phyloP scores from a whole-genome alignment of 805 yeast genomes.

The Wickerhamiella siamensis region DNA sequence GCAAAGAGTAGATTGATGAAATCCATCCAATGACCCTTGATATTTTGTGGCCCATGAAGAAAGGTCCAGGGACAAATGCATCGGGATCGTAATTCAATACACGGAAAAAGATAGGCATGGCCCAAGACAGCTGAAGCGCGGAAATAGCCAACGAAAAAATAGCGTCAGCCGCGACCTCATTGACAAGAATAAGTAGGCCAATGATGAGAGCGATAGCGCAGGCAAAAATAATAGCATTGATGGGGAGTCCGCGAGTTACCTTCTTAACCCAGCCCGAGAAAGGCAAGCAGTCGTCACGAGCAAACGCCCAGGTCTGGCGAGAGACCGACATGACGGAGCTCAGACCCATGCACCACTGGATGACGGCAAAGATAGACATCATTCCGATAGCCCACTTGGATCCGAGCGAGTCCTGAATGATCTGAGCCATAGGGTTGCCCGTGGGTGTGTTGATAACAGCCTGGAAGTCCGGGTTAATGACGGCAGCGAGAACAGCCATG shows the following conservation, averaged over 20 bases:
- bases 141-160: slow-evolving; percentile 56
- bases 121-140: slow-evolving; percentile 46
- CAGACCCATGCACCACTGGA: slow-evolving; percentile 13
- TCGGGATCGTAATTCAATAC: slow-evolving; percentile 36
- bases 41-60: slow-evolving; percentile 37
- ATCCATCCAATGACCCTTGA: slow-evolving; percentile 32
- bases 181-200: slow-evolving; percentile 43
- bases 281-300: slow-evolving; percentile 58
- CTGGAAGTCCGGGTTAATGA: slow-evolving; percentile 8
- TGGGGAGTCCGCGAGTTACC: slow-evolving; percentile 46
- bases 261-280: slow-evolving; percentile 25
- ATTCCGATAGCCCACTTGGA: slow-evolving; percentile 12
- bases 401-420: slow-evolving; percentile 10
- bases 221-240: slow-evolving; percentile 42
- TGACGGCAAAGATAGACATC: slow-evolving; percentile 9
- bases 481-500: slow-evolving; percentile 15
- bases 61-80: slow-evolving; percentile 44
- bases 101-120: slow-evolving; percentile 43
- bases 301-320: slow-evolving; percentile 50
- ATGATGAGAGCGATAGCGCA: slow-evolving; percentile 38
- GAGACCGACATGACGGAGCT: slow-evolving; percentile 48
- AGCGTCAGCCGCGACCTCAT: slow-evolving; percentile 48
- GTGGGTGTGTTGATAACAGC: slow-evolving; percentile 18
- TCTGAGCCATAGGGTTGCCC: slow-evolving; percentile 25
- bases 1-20: slow-evolving; percentile 34